Conservation (phyloP, 768 basidiomycete genomes). For the Agaricus bisporus region DNA sequence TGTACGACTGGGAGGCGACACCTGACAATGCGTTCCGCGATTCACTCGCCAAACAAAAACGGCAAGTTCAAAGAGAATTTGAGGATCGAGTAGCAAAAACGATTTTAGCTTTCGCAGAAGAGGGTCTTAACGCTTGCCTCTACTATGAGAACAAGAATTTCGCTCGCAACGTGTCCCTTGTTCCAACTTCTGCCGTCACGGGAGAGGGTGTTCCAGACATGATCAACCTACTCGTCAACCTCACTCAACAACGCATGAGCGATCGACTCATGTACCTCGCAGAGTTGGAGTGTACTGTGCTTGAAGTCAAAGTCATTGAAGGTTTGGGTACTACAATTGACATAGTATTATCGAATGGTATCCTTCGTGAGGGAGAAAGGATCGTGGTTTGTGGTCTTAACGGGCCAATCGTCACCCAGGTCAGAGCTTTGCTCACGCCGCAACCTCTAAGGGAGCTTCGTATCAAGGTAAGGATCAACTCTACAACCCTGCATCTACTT, state of each 20-base stretch:
- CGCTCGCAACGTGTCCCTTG: constrained; percentile 89
- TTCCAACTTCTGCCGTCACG: constrained; percentile 96
- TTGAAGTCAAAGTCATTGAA: constrained; percentile 98
- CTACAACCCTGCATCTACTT: constrained; percentile 2
- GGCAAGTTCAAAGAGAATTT: constrained; percentile 83
- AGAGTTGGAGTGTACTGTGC: constrained; percentile 94
- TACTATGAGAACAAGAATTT: constrained; percentile 99
- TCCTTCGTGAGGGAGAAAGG: constrained; percentile 84
- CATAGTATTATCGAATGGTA: constrained; percentile 92
- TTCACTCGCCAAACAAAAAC: constrained; percentile 77
- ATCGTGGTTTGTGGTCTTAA: constrained; percentile 97
- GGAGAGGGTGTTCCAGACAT: constrained; percentile 99
- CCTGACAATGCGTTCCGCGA: constrained; percentile 92
- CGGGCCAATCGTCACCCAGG: constrained; percentile 92
- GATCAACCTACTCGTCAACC: constrained; percentile 96
- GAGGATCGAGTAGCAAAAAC: constrained; percentile 83
- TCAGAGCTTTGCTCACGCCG: constrained; percentile 91
- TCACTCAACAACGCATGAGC: constrained; percentile 97
- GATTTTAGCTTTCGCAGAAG: constrained; percentile 93
- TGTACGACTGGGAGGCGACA: constrained; percentile 90
- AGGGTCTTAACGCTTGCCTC: constrained; percentile 89
- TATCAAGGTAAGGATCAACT: constrained; percentile 62
- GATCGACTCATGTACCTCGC: constrained; percentile 97
- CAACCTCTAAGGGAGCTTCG: constrained; percentile 94
- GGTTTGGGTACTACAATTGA: constrained; percentile 97